Base-by-base conservation (phyloP, 352 stramenopile genomes). In the Aphanomyces cochlioides region DNA sequence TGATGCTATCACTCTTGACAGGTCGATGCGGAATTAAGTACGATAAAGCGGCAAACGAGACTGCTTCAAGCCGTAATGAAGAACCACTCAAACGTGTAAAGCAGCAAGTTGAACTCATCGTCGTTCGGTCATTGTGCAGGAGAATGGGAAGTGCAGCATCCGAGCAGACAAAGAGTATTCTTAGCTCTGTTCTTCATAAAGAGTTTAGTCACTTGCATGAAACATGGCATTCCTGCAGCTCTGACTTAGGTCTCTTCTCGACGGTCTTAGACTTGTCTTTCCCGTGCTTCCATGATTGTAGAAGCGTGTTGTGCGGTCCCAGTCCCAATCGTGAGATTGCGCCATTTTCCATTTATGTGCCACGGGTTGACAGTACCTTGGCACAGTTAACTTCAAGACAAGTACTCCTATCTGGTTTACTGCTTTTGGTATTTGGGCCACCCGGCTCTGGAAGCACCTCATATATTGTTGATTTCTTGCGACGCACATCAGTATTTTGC, bases 351-450 rank as follows among this genome's bases (percentile, higher is more conserved):
- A 28, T 88, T 8, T 89, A 84, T 58, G 66, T 89, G 0, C 79
- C 79, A 12, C 86, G 79, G 0, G 39, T 69, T 0, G 72, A 72
- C 5, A 89, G 78, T 66, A 56, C 86, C 0, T n/a, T 84, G 3
- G 61, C 72, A n/a, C 81, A 89, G 54, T 66, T 77, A 1, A 63
- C 72, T 10, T 75, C 83, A 34, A 77, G 75, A 68, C 75, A 85
- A 72, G 74, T 71, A 0, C 48, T 87, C 4, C 78, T 78, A 7
- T 78, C 78, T 3, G 79, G 76, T 15, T 66, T 66, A 48, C 77
- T 73, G 0, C 64, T 84, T 3, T 40, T 89, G 5, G 65, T 89
- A 3, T 37, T 84, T n/a, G 78, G 81, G 3, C 47, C 66, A 21
- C 71, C 75, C 0, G 77, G 56, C 21, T 36, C 75, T 15, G 61